Conservation (phyloP, 2,329 filamentous ascomycete genomes). For the Aspergillus viridinutans region DNA sequence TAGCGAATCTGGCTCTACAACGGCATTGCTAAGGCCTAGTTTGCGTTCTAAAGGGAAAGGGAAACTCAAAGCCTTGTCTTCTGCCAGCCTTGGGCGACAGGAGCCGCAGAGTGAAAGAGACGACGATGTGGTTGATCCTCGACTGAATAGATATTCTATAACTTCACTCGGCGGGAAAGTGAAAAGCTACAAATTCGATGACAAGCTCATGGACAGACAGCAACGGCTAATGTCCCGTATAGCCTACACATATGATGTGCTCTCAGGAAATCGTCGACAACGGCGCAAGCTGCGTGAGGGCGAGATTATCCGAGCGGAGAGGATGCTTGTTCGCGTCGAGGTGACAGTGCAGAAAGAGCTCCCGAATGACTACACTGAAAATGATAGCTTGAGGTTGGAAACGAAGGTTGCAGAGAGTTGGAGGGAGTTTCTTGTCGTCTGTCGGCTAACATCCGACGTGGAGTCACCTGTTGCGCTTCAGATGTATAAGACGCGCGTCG, state of each 20-base stretch:
- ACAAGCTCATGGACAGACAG: conserved; percentile 40
- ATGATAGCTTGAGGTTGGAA: conserved; percentile 56
- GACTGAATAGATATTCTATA: conserved; percentile 16
- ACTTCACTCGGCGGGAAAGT: conserved; percentile 27
- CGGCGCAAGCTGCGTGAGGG: conserved; percentile 49
- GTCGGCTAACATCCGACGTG: conserved; percentile 53
- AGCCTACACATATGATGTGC: conserved; percentile 32
- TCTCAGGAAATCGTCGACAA: conserved; percentile 31
- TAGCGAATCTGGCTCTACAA: conserved; percentile 32
- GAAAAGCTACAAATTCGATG: conserved; percentile 43
- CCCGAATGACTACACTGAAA: conserved; percentile 61
- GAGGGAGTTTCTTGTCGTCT: conserved; percentile 61
- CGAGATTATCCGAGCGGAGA: conserved; percentile 63
- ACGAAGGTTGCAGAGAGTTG: conserved; percentile 59
- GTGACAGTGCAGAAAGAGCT: conserved; percentile 48
- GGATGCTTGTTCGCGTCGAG: conserved; percentile 63
- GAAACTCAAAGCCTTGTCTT: conserved; percentile 11
- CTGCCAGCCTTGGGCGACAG: conserved; percentile 27
- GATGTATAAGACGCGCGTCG: conserved; percentile 60
- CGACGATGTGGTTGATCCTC: conserved; percentile 8
- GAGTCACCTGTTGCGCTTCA: conserved; percentile 54
- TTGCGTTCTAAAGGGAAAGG: conserved; percentile 18
- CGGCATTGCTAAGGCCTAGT: conserved; percentile 27
- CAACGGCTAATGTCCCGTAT: conserved; percentile 37
- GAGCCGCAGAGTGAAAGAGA: conserved; percentile 29